Base-by-base conservation (phyloP, 257 asterid species). In the Cordia subcordata region DNA sequence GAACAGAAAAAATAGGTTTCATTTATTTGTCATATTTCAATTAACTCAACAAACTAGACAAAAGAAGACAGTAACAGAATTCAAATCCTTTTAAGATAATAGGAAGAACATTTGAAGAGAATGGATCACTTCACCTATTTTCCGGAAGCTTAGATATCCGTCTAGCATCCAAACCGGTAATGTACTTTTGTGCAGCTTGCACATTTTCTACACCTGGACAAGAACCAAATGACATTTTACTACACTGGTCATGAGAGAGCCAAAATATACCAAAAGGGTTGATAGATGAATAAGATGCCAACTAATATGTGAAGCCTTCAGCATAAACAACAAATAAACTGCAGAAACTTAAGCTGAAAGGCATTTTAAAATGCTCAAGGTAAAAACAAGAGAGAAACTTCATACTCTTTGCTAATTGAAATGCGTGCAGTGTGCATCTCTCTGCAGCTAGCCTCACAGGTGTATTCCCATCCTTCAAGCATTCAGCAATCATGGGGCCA, bases 81-180 rank as follows among this genome's bases (percentile, higher is more conserved):
- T 27, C 35, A 27, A 27, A 27, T 6, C 6, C 35, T 6, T n/a
- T 42, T 8, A 3, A 47, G 53, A 47, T 0, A 3, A 20, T 15
- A 47, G 9, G 35, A 3, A 47, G 9, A 47, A 21, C 17, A 49
- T 49, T 17, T 15, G 3, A 17, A 49, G 20, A 49, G 11, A 0
- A 47, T 47, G 17, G 11, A 49, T 21, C 46, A 22, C 13, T 57
- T 58, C 68, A 89, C 99, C 99, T 93, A 86, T 83, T 80, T 63
- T 93, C 99, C 10, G 99, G 79, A 56, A 93, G 91, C 81, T 93
- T 93, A 49, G 99, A 64, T 72, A 93, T 77, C 78, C 99, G 80
- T 80, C 99, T 79, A 65, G 99, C 95, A 71, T 93, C 99, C 78
- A 93, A 81, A 67, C 99, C 99, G 10, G 99, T 89, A 58, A 93